These are phyloP conservation scores for Ceriops zippeliana DNA, from an alignment of 345 rosid species.

Conservation along the genomic window DNA sequence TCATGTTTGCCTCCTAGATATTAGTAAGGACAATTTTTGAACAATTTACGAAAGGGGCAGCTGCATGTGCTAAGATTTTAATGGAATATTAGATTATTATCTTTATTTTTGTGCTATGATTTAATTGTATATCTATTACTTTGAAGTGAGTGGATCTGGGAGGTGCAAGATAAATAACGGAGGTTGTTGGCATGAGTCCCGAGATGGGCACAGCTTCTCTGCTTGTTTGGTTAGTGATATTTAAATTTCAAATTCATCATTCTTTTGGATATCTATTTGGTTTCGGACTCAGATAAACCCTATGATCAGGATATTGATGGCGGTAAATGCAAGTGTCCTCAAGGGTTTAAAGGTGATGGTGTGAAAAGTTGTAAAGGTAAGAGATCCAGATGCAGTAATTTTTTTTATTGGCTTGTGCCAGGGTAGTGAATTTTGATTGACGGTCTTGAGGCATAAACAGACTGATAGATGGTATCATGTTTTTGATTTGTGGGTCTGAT, in stretches of 20 bases:
- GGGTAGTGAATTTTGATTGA: neutral
- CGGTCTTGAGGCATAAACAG: neutral
- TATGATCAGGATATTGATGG: slow-evolving; percentile 59
- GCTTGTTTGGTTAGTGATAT: slow-evolving; percentile 66
- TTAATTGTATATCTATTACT: slow-evolving; percentile 2
- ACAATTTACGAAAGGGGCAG: neutral
- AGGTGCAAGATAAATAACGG: slow-evolving; percentile 66
- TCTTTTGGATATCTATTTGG: neutral
- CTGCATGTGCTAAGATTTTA: neutral
- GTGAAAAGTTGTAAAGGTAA: slow-evolving; percentile 74
- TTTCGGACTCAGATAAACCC: slow-evolving; percentile 18
- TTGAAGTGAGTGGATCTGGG: slow-evolving; percentile 62
- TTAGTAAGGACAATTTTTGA: neutral
- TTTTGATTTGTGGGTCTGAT: neutral
- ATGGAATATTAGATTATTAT: no score
- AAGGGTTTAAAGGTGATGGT: slow-evolving; percentile 89
- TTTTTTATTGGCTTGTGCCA: neutral
- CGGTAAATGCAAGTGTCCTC: slow-evolving; percentile 80
- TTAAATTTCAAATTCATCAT: slow-evolving; percentile 1
- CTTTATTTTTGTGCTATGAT: neutral
- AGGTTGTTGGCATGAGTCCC: slow-evolving; percentile 67
- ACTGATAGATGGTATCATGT: neutral
- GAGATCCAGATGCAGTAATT: slow-evolving; percentile 8
- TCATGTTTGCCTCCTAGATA: neutral
- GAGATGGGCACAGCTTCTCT: slow-evolving; percentile 51